A percentile compares a stretch with the other conserved stretches of the same genome.
These are phyloP conservation scores for Chrysosporium keratinophilum DNA, from an alignment of 2,329 filamentous ascomycete species.

Conservation along the genomic window DNA sequence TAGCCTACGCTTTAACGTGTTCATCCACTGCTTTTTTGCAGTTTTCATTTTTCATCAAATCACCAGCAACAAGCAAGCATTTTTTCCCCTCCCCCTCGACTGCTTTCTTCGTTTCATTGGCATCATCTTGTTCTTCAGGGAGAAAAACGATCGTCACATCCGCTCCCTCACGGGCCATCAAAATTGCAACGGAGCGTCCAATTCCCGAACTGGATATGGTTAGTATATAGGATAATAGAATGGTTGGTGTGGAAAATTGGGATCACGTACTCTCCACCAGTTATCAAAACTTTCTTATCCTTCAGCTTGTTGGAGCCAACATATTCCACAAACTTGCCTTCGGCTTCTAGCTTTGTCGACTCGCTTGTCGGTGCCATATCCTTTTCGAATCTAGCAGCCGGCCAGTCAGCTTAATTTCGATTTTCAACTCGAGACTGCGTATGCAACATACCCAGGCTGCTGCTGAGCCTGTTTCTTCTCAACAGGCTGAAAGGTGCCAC, in stretches of 20 bases:
- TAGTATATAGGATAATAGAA: background rate
- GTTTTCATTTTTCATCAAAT: slow-evolving; percentile 42
- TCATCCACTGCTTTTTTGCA: slow-evolving; percentile 44
- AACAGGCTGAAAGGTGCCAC: slow-evolving; percentile 14
- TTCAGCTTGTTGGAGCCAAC: slow-evolving; percentile 42
- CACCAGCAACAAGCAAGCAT: slow-evolving; percentile 41
- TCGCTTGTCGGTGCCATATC: slow-evolving; percentile 27
- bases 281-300: slow-evolving; percentile 45
- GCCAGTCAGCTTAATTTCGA: background rate
- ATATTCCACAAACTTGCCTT: slow-evolving; percentile 28
- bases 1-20: slow-evolving; percentile 41
- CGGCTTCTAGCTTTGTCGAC: slow-evolving; percentile 26
- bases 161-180: slow-evolving; percentile 50
- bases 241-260: background rate
- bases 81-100: slow-evolving; percentile 43
- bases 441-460: slow-evolving; percentile 11
- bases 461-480: slow-evolving; percentile 12
- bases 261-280: slow-evolving; percentile 44
- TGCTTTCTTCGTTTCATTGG: slow-evolving; percentile 43
- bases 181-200: slow-evolving; percentile 44
- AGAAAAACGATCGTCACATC: slow-evolving; percentile 48
- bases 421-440: background rate
- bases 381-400: slow-evolving; percentile 13
- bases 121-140: slow-evolving; percentile 47
- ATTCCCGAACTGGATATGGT: slow-evolving; percentile 41